A percentile compares a stretch with the other conserved stretches of the same genome.
Conservation (phyloP, 2,329 filamentous ascomycete genomes). For the Alternaria novae-zelandiae region DNA sequence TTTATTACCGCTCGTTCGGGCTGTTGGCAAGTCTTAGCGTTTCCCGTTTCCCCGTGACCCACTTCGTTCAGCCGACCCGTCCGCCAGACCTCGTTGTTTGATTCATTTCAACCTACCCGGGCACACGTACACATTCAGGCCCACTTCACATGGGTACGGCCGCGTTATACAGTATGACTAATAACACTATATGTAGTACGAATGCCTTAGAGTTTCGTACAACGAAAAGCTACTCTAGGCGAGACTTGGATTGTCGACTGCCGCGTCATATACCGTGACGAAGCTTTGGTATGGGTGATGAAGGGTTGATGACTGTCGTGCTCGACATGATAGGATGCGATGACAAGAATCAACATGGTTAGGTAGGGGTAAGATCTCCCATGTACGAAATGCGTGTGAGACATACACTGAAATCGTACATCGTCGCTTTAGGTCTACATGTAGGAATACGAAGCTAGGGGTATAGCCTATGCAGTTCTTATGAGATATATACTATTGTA, state of each 20-base stretch:
- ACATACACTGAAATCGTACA: neutral
- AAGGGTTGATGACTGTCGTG: neutral
- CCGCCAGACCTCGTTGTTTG: neutral
- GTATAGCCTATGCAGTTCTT: neutral
- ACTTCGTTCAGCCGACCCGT: neutral
- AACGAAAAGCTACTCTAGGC: neutral
- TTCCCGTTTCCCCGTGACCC: neutral
- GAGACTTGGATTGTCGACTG: neutral
- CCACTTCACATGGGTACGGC: neutral
- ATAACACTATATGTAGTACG: neutral
- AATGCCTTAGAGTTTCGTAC: neutral
- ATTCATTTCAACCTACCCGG: neutral
- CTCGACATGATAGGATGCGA: neutral
- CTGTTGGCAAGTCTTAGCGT: neutral
- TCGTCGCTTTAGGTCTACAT: neutral
- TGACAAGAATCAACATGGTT: neutral
- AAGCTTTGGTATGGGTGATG: neutral
- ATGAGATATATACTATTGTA: neutral
- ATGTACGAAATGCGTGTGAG: neutral
- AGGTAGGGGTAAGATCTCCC: neutral
- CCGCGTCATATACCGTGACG: neutral
- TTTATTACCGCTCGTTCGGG: neutral
- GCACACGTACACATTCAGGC: neutral
- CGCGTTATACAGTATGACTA: neutral
- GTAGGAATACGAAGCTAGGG: neutral